Percentiles rank a stretch among this genome's conserved stretches.
phyloP scores from a whole-genome alignment of 2,329 filamentous ascomycete genomes.

The Claviceps paspali region DNA sequence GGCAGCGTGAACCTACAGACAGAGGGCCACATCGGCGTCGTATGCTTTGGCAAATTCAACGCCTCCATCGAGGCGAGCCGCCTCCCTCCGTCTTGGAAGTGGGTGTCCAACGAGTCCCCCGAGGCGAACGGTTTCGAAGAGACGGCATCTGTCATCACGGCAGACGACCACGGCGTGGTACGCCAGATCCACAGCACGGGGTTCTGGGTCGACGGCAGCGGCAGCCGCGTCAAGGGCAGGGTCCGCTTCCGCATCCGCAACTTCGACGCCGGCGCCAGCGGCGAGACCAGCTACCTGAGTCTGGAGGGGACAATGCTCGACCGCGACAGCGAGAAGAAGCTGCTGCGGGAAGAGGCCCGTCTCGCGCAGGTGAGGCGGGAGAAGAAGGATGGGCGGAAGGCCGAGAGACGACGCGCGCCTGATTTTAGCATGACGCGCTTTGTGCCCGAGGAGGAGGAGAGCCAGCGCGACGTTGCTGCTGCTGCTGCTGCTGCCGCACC shows the following conservation, averaged over 20 bases:
- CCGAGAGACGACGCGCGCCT: conserved; percentile 24
- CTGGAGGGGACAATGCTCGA: conserved; percentile 78
- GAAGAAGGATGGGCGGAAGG: conserved; percentile 17
- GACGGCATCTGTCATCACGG: conserved; percentile 24
- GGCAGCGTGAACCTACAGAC: conserved; percentile 76
- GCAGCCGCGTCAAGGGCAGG: conserved; percentile 53
- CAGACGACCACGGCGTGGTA: conserved; percentile 36
- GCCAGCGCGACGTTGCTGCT: conserved; percentile 7
- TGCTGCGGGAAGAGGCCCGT: conserved; percentile 32
- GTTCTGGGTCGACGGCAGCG: conserved; percentile 61
- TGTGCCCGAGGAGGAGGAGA: conserved; percentile 27
- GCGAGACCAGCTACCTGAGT: conserved; percentile 64
- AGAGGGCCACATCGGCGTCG: conserved; percentile 74
- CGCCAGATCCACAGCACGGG: conserved; percentile 42
- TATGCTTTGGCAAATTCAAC: conserved; percentile 86
- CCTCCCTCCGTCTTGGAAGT: conserved; percentile 66
- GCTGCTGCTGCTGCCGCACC: conserved; percentile 10
- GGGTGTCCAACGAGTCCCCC: conserved; percentile 43
- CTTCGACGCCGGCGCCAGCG: conserved; percentile 64
- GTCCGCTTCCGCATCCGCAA: conserved; percentile 69
- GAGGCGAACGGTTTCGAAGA: conserved; percentile 27
- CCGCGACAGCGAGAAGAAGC: conserved; percentile 46
- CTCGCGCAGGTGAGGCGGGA: conserved; percentile 20
- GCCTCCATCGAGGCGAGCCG: conserved; percentile 66
- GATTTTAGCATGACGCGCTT: conserved; percentile 45